A percentile compares a stretch with the other conserved stretches of the same genome.
These are phyloP conservation scores for Neltuma alba DNA, from an alignment of 306 rosid species.

Conservation along the genomic window DNA sequence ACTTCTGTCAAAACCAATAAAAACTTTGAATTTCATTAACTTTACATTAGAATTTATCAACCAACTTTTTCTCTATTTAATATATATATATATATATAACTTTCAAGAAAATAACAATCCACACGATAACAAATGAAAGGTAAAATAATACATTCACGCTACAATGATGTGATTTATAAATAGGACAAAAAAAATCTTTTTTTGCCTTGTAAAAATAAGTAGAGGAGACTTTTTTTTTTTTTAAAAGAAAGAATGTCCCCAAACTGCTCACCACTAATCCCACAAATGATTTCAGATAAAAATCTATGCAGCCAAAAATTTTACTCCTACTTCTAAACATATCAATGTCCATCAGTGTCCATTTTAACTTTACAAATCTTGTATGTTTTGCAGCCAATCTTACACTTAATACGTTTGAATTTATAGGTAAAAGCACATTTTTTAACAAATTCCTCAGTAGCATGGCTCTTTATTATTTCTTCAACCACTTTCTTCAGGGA, in stretches of 20 bases:
- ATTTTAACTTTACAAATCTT: constrained; percentile 60
- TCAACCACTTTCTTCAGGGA: constrained; percentile 55
- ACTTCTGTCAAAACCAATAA: too few species aligned
- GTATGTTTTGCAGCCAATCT: constrained; percentile 67
- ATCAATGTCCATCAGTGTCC: constrained; percentile 42
- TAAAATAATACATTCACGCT: too few species aligned
- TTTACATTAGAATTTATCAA: too few species aligned
- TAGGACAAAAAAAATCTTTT: too few species aligned
- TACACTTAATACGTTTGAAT: constrained; percentile 75
- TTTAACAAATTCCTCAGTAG: constrained; percentile 42
- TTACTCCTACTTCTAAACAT: neutral
- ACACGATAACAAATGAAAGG: too few species aligned
- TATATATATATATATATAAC: too few species aligned
- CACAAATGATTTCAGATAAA: neutral
- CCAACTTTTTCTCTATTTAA: too few species aligned
- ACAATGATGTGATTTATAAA: too few species aligned
- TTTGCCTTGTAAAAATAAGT: too few species aligned
- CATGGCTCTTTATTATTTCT: constrained; percentile 48
- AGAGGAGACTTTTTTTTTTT: too few species aligned
- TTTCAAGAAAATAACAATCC: too few species aligned
- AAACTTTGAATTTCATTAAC: too few species aligned
- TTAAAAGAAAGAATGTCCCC: neutral
- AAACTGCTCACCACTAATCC: neutral
- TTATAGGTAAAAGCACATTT: constrained; percentile 59
- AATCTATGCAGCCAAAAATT: neutral